phyloP scores from a whole-genome alignment of 2,329 filamentous ascomycete species.

The Pseudomassariella vexata region DNA sequence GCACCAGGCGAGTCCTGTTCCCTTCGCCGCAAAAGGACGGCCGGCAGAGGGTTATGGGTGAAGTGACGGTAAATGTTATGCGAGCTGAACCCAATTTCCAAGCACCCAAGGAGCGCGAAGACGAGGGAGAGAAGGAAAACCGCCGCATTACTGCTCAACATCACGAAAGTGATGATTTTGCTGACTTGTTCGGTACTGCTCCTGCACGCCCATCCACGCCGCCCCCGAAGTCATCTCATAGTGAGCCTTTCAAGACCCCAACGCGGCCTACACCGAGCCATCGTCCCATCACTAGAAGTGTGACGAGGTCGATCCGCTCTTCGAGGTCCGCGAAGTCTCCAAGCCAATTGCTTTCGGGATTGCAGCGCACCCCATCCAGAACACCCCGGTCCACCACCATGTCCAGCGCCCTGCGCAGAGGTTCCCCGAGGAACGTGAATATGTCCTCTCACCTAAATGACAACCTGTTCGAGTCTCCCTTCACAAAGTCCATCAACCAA shows the following conservation, averaged over 20 bases:
- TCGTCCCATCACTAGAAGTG: constrained; percentile 55
- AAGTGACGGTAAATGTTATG: constrained; percentile 48
- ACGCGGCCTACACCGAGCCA: constrained; percentile 56
- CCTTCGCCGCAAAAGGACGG: constrained; percentile 67
- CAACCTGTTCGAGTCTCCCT: constrained; percentile 7
- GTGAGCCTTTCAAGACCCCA: constrained; percentile 53
- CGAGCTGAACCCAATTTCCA: constrained; percentile 34
- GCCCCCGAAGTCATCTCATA: constrained; percentile 42
- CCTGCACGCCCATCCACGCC: constrained; percentile 47
- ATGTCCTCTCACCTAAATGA: constrained; percentile 5
- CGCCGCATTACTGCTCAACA: constrained; percentile 22
- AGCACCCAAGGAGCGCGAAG: constrained; percentile 25
- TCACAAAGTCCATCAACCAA: constrained; percentile 45
- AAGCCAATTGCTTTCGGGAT: constrained; percentile 26
- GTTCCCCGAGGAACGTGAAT: constrained; percentile 32
- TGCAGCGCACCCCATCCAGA: constrained; percentile 44
- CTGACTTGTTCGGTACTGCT: constrained; percentile 64
- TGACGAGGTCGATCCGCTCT: constrained; percentile 50
- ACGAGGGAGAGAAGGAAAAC: constrained; percentile 38
- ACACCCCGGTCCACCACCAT: constrained; percentile 30
- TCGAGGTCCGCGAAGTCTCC: constrained; percentile 39
- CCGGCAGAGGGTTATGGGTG: constrained; percentile 55
- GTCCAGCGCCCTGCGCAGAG: constrained; percentile 30
- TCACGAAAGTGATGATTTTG: constrained; percentile 31
- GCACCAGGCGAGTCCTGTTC: constrained; percentile 67